A percentile compares a stretch with the other conserved stretches of the same genome.
These are phyloP conservation scores for Choricystis sp. DNA, from an alignment of 139 green algal genomes.

Conservation along the genomic window DNA sequence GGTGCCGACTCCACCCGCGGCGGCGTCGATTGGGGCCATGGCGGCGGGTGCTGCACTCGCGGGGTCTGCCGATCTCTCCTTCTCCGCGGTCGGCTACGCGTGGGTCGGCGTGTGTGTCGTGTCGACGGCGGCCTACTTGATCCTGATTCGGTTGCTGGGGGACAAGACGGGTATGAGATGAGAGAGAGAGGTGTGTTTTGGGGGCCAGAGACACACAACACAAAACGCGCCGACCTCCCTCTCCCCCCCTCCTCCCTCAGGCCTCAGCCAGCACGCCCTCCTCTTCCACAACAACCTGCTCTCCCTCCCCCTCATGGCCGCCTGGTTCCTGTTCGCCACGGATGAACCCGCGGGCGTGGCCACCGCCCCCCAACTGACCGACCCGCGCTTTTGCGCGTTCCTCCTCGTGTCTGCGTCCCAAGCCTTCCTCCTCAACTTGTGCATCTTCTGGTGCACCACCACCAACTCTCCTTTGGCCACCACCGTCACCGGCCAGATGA, in stretches of 20 bases:
- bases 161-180: conserved; percentile 17
- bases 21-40: conserved; percentile 19
- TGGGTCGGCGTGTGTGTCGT: conserved; percentile 29
- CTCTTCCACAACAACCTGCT: conserved; percentile 38
- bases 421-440: conserved; percentile 38
- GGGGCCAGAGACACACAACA: no score
- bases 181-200: no score
- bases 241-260: conserved; percentile 5
- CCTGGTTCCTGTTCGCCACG: conserved; percentile 17
- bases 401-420: conserved; percentile 25
- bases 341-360: conserved; percentile 15
- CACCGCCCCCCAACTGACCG: conserved; percentile 11
- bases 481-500: conserved; percentile 36
- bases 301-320: conserved; percentile 27
- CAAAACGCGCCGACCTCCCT: no score
- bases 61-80: conserved; percentile 25
- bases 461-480: conserved; percentile 33
- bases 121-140: conserved; percentile 31
- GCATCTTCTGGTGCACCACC: conserved; percentile 39
- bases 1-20: conserved; percentile 2
- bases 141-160: conserved; percentile 23
- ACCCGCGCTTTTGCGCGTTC: conserved; percentile 22
- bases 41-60: conserved; percentile 22
- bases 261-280: conserved; percentile 20
- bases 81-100: conserved; percentile 24